Percentiles rank a stretch among this genome's conserved stretches.
These are phyloP conservation scores for Claviceps citrina DNA, from an alignment of 2,329 filamentous ascomycete species.

Conservation along the genomic window DNA sequence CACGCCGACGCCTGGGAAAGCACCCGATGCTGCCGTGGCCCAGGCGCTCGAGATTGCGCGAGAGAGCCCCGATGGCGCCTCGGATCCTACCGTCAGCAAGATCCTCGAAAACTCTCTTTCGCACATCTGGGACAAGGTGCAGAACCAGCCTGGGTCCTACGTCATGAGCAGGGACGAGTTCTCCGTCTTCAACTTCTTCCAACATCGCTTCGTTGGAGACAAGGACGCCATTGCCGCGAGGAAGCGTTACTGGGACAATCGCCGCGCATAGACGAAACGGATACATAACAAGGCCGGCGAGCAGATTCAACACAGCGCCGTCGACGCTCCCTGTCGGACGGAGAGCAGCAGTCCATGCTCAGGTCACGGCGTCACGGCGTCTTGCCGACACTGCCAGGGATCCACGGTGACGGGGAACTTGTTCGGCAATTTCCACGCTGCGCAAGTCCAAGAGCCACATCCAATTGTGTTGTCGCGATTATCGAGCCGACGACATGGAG, in stretches of 20 bases:
- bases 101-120: slow-evolving; percentile 50
- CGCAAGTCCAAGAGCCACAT: too few relatives aligned
- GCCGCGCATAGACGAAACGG: slow-evolving; percentile 21
- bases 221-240: slow-evolving; percentile 31
- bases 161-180: slow-evolving; percentile 66
- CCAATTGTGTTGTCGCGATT: too few relatives aligned
- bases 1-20: slow-evolving; percentile 7
- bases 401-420: too few relatives aligned
- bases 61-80: slow-evolving; percentile 50
- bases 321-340: too few relatives aligned
- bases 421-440: too few relatives aligned
- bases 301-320: too few relatives aligned
- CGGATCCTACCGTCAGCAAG: slow-evolving; percentile 45
- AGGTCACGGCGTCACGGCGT: too few relatives aligned
- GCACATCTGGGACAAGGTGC: slow-evolving; percentile 53
- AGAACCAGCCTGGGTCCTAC: slow-evolving; percentile 50
- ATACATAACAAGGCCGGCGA: too few relatives aligned
- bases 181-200: slow-evolving; percentile 74
- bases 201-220: slow-evolving; percentile 45
- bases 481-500: too few relatives aligned
- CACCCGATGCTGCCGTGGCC: slow-evolving; percentile 32
- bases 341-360: too few relatives aligned
- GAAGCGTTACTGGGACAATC: slow-evolving; percentile 38
- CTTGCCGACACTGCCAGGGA: too few relatives aligned
- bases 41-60: slow-evolving; percentile 62